Evolutionary conservation across 495 filamentous ascomycete species (phyloP), one percentile per base, ranked within the genome.

Genomic region (Chlorociboria aeruginascens): DNA sequence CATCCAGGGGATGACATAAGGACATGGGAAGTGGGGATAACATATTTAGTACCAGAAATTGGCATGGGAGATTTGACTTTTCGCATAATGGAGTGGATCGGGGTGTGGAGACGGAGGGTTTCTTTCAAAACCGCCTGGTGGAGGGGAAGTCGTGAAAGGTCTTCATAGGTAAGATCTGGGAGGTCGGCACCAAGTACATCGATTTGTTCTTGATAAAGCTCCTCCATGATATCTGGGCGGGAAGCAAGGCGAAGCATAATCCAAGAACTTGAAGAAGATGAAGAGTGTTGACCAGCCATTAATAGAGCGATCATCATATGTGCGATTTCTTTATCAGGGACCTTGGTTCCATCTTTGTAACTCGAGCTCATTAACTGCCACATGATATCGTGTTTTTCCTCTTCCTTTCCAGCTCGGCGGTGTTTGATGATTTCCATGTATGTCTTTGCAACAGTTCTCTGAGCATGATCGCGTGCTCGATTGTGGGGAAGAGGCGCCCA

Each of bases 261-360:
- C 85, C 85, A 93, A 29, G 82, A 71, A 58, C 76, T 81, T 39
- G 83, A 86, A 7, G 85, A 83, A 35, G 86, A 86, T 3, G 85
- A 88, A 1, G 85, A 89, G 69, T 93, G 86, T 59, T 93, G 86
- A 48, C 86, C 86, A 30, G 84, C 86, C 86, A 93, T 89, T 8
- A 93, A 70, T 20, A 93, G 74, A 0, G 86, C 85, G 59, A 93
- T 93, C 82, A 93, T 88, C 77, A 93, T 89, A 60, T 90, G 86
- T 7, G 86, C 86, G 33, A 90, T 76, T 54, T 93, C 85, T 51
- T 81, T 73, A 61, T 93, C 86, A 9, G 86, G 81, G 7, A 90
- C 69, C 6, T 65, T 63, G 28, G 64, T 69, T 46, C 83, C 85
- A 56, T 85, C 71, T 64, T 87, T 87, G 74, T 93, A 93, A 2